A percentile compares a stretch with the other conserved stretches of the same genome.
These are phyloP conservation scores for Zelonia costaricensis DNA, from an alignment of 208 protist species.

Conservation along the genomic window DNA sequence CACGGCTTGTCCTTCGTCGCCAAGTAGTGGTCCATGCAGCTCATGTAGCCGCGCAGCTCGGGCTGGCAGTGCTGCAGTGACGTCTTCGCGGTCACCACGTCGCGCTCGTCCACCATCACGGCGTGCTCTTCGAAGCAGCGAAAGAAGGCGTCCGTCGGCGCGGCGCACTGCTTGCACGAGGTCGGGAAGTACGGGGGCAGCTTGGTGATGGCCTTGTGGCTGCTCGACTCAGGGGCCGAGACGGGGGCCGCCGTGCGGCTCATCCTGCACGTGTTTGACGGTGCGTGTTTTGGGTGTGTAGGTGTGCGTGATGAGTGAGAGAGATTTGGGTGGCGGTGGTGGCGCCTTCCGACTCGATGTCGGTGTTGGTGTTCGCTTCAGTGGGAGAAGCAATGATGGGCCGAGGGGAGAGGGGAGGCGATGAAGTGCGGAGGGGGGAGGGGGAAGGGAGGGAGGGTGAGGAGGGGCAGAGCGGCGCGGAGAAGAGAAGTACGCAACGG, in stretches of 20 bases:
- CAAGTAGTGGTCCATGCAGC: conserved; percentile 71
- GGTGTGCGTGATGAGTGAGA: neutral
- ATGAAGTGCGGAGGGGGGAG: too few relatives aligned
- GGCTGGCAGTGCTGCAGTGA: conserved; percentile 65
- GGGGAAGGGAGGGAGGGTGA: neutral
- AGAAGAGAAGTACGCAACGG: neutral
- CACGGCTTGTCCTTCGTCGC: conserved; percentile 24
- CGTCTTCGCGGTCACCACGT: conserved; percentile 51
- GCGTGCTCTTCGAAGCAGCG: conserved; percentile 76
- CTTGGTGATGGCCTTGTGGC: conserved; percentile 26
- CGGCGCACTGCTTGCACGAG: conserved; percentile 48
- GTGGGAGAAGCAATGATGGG: too few relatives aligned
- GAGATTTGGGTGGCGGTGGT: neutral
- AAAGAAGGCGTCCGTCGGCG: conserved; percentile 62
- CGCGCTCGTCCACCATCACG: conserved; percentile 57
- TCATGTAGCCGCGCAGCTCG: conserved; percentile 68
- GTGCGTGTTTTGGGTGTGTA: neutral
- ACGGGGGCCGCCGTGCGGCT: neutral
- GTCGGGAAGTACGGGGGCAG: conserved; percentile 80
- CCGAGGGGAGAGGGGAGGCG: too few relatives aligned
- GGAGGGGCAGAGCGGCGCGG: neutral
- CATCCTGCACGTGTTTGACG: neutral
- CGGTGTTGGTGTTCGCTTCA: neutral
- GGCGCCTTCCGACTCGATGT: neutral
- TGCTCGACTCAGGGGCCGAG: neutral